These are phyloP conservation scores for Xanthoconium purpureum DNA, from an alignment of 768 basidiomycete genomes.

Conservation along the genomic window DNA sequence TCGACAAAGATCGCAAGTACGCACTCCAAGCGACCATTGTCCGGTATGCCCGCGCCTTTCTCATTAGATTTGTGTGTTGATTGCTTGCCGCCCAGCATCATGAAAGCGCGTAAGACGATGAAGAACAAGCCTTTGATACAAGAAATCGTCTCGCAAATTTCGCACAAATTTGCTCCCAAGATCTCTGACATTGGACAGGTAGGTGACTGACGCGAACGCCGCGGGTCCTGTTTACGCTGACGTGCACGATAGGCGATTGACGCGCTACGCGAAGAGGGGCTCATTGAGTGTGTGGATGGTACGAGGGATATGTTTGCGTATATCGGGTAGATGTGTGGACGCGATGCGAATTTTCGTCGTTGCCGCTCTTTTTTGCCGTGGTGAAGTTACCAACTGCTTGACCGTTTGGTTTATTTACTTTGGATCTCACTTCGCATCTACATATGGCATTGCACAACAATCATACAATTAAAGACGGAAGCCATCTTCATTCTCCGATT, in stretches of 20 bases:
- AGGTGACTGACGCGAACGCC: background rate
- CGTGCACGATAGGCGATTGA: conserved; percentile 70
- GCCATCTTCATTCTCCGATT: no score
- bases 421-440: no score
- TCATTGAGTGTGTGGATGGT: conserved; percentile 90
- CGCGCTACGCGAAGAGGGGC: conserved; percentile 91
- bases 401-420: no score
- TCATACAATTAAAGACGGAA: no score
- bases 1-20: conserved; percentile 96
- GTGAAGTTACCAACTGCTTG: no score
- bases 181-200: conserved; percentile 97
- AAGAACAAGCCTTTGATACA: conserved; percentile 89
- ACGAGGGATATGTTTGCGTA: conserved; percentile 70
- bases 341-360: background rate
- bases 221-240: background rate
- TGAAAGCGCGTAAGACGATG: conserved; percentile 95
- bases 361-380: no score
- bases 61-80: background rate
- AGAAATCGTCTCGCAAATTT: conserved; percentile 87
- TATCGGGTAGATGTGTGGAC: conserved; percentile 27
- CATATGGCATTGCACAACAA: no score
- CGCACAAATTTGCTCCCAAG: conserved; percentile 85
- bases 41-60: conserved; percentile 38
- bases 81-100: conserved; percentile 53
- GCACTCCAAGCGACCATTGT: conserved; percentile 95